Conservation (phyloP, 331 rosid species). For the Malus hybrid region DNA sequence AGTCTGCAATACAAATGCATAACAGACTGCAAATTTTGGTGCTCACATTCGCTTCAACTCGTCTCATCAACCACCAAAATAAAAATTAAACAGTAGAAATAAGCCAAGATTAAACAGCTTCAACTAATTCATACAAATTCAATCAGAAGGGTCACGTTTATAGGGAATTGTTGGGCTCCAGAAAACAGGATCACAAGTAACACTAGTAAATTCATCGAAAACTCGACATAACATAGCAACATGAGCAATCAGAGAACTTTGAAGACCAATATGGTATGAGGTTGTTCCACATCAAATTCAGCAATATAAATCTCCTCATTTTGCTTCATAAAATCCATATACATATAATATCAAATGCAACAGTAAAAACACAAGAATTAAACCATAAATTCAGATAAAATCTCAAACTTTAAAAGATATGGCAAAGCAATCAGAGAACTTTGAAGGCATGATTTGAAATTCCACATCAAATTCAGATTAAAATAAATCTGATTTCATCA, state of each 20-base stretch:
- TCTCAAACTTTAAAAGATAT: not conserved
- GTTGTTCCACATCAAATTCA: conserved; percentile 49
- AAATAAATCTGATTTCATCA: conserved; percentile 32
- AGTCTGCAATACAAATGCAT: conserved; percentile 34
- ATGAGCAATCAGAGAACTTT: conserved; percentile 76
- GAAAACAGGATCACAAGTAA: no score
- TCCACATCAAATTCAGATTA: conserved; percentile 57
- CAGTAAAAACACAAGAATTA: not conserved
- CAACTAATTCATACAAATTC: not conserved
- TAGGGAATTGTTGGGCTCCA: no score
- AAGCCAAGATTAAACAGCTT: no score
- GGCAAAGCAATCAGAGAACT: conserved; percentile 75
- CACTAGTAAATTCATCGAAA: no score
- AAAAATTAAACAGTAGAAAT: no score
- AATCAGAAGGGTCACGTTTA: no score
- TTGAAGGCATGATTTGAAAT: conserved; percentile 41
- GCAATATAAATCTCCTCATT: conserved; percentile 36
- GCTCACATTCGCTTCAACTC: conserved; percentile 13
- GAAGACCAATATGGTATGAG: conserved; percentile 38
- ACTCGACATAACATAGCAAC: not conserved
- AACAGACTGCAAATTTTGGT: conserved; percentile 49
- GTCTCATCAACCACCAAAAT: not conserved
- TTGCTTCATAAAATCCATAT: conserved; percentile 14
- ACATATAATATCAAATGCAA: not conserved
- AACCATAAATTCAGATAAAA: not conserved